Conservation (phyloP, 257 asterid species). For the Solanum neorickii region DNA sequence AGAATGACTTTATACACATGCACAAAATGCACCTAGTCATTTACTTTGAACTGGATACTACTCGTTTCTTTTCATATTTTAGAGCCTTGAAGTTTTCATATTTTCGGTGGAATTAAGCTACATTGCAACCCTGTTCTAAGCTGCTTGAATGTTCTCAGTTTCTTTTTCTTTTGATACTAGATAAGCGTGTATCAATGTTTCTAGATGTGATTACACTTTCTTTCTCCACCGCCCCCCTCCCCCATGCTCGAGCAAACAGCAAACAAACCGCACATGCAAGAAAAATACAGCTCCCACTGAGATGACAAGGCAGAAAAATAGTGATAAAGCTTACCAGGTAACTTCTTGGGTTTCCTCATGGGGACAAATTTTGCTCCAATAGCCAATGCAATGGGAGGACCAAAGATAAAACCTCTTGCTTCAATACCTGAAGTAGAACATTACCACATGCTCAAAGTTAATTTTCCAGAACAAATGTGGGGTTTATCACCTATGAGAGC, state of each 20-base stretch:
- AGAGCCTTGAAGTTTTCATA: background rate
- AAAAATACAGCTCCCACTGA: background rate
- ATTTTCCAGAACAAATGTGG: background rate
- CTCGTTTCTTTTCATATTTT: background rate
- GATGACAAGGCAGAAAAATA: background rate
- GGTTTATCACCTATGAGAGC: background rate
- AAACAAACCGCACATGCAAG: background rate
- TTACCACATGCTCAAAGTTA: background rate
- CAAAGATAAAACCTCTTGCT: slow-evolving; percentile 92
- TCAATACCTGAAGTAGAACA: slow-evolving; percentile 56
- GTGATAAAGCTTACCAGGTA: slow-evolving; percentile 47
- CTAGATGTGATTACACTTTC: background rate
- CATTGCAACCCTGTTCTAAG: background rate
- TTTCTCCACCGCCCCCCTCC: background rate
- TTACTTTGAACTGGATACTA: background rate
- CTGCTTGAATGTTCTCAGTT: background rate
- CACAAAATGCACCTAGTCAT: background rate
- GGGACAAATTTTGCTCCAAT: slow-evolving; percentile 94
- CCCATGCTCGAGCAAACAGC: background rate
- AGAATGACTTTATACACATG: background rate
- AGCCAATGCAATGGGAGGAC: slow-evolving; percentile 95
- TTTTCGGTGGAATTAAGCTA: background rate
- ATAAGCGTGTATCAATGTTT: background rate
- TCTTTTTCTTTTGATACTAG: background rate
- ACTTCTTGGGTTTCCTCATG: slow-evolving; percentile 81